Conservation (phyloP, 306 rosid genomes). For the Phaseolus lunatus region DNA sequence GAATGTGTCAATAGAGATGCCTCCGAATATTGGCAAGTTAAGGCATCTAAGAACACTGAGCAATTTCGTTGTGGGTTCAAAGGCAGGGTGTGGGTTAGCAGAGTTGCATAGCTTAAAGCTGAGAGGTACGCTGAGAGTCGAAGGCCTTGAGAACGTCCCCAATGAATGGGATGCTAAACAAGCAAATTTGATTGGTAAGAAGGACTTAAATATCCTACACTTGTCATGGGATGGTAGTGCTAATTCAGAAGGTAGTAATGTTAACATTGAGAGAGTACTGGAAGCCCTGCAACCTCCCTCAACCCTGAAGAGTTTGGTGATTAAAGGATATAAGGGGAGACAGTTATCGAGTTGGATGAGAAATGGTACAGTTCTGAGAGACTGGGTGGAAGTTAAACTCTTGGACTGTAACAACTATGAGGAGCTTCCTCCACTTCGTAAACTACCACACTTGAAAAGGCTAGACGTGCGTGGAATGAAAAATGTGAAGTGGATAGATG, state of each 20-base stretch:
- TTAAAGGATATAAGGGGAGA: background rate
- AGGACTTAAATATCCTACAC: background rate
- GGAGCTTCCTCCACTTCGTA: constrained; percentile 30
- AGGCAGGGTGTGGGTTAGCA: background rate
- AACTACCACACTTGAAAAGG: background rate
- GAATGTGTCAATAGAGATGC: background rate
- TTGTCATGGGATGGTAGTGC: background rate
- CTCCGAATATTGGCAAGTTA: background rate
- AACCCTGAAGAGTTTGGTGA: constrained; percentile 2
- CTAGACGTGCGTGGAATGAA: background rate
- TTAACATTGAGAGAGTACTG: background rate
- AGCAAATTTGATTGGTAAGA: background rate
- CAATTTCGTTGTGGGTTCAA: background rate
- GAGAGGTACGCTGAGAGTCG: background rate
- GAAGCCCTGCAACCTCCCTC: constrained; percentile 25
- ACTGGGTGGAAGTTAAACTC: background rate
- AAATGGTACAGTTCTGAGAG: background rate
- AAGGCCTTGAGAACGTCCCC: background rate
- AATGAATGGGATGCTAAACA: background rate
- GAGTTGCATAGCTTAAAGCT: constrained; percentile 15
- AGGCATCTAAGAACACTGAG: background rate
- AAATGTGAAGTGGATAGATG: constrained; percentile 12
- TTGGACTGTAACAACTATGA: background rate
- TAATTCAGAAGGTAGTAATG: background rate
- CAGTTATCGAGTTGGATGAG: background rate